Evolutionary conservation across 257 asterid species (phyloP).

Genomic region (Primulina huaijiensis): DNA sequence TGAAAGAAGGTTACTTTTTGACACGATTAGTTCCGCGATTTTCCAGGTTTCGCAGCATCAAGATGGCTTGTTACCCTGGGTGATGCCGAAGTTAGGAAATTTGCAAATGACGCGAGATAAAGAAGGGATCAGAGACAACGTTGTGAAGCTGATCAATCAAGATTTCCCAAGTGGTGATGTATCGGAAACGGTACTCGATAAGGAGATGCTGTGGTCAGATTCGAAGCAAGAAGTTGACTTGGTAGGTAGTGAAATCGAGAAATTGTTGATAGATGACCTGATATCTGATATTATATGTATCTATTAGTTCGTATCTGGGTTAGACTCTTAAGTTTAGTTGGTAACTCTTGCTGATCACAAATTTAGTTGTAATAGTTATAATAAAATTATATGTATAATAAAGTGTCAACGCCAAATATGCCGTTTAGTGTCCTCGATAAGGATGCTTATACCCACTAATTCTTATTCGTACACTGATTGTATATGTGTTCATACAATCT

Average conservation of each 20-base stretch:
- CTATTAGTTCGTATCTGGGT: constrained; percentile 3
- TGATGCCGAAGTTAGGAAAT: background rate
- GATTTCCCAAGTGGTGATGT: background rate
- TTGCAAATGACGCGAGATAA: constrained; percentile 25
- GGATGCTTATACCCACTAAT: too few species aligned
- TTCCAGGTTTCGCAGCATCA: background rate
- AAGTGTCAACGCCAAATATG: too few species aligned
- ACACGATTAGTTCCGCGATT: constrained; percentile 21
- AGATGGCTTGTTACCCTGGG: constrained; percentile 12
- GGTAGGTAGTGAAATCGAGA: constrained; percentile 40
- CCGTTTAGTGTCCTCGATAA: too few species aligned
- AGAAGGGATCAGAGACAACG: constrained; percentile 28
- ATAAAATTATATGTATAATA: too few species aligned
- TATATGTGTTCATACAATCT: too few species aligned
- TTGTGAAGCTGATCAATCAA: constrained; percentile 4
- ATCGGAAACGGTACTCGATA: constrained; percentile 28
- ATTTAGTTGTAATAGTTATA: too few species aligned
- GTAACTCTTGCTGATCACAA: background rate
- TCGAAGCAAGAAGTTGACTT: constrained; percentile 21
- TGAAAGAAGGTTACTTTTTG: constrained; percentile 70
- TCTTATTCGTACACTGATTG: too few species aligned
- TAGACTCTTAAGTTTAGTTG: constrained; percentile 4
- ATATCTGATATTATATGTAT: constrained; percentile 33
- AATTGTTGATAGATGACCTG: constrained; percentile 39
- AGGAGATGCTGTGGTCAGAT: constrained; percentile 39